phyloP scores from a whole-genome alignment of 106 monocot species.

The Acanthochlamys bracteata region DNA sequence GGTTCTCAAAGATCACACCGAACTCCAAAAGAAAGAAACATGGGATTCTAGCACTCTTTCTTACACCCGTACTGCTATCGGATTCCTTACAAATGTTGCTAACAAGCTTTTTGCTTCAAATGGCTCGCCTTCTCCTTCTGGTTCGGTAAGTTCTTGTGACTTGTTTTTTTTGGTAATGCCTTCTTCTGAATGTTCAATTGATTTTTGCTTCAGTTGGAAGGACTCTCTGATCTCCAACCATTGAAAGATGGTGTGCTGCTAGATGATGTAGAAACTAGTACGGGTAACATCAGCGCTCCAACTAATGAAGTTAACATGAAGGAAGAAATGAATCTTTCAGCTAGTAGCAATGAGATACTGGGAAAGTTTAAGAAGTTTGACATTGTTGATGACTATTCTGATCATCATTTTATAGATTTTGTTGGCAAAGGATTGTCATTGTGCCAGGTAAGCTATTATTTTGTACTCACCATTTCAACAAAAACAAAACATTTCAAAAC shows the following conservation, averaged over 20 bases:
- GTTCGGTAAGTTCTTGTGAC: slow-evolving; percentile 15
- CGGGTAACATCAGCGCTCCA: slow-evolving; percentile 9
- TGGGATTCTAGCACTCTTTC: slow-evolving; percentile 26
- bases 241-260: slow-evolving; percentile 18
- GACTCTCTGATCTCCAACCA: slow-evolving; percentile 18
- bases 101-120: slow-evolving; percentile 26
- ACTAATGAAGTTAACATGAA: slow-evolving; percentile 8
- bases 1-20: slow-evolving; percentile 20
- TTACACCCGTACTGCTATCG: slow-evolving; percentile 26
- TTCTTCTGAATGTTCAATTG: neutral
- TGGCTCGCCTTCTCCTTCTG: slow-evolving; percentile 16
- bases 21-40: slow-evolving; percentile 20
- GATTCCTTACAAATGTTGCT: slow-evolving; percentile 40
- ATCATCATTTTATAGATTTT: slow-evolving; percentile 63
- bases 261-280: slow-evolving; percentile 1
- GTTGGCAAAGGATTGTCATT: slow-evolving; percentile 10
- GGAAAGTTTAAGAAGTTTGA: slow-evolving; percentile 57
- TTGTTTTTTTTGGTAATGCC: neutral
- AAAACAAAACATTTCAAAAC: neutral
- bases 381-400: slow-evolving; percentile 55
- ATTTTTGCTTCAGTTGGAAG: slow-evolving; percentile 16
- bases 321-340: slow-evolving; percentile 7
- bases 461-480: neutral
- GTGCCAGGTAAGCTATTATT: slow-evolving; percentile 23
- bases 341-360: slow-evolving; percentile 6